Percentiles rank a stretch among this genome's conserved stretches.
These are phyloP conservation scores for Leucocoprinus sp. DNA, from an alignment of 768 basidiomycete genomes.

Conservation along the genomic window DNA sequence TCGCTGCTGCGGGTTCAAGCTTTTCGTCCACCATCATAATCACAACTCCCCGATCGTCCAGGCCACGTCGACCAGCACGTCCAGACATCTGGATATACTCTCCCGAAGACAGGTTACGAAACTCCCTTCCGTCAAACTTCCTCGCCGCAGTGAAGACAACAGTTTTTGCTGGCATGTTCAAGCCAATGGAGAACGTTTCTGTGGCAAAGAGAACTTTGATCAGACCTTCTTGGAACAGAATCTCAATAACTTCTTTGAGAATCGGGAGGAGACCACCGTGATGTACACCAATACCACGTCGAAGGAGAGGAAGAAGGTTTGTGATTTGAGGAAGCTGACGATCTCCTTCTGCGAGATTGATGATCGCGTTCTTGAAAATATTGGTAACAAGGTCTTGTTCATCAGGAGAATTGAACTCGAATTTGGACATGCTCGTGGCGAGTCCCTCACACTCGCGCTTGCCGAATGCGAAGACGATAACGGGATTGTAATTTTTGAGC, in stretches of 20 bases:
- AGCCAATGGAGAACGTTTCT: conserved; percentile 94
- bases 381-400: conserved; percentile 81
- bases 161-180: conserved; percentile 99
- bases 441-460: conserved; percentile 96
- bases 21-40: conserved; percentile 99
- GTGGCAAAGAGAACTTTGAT: conserved; percentile 99
- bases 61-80: conserved; percentile 90
- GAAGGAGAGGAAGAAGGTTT: conserved; percentile 85
- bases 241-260: conserved; percentile 97
- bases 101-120: conserved; percentile 85
- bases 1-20: conserved; percentile 85
- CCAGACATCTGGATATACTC: conserved; percentile 99
- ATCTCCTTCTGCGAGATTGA: conserved; percentile 81
- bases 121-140: conserved; percentile 95
- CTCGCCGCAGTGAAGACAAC: conserved; percentile 94
- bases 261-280: conserved; percentile 97
- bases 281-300: conserved; percentile 95
- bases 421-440: conserved; percentile 87
- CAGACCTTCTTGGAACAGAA: conserved; percentile 95
- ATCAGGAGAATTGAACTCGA: conserved; percentile 89
- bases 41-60: conserved; percentile 98
- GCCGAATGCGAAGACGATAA: conserved; percentile 97
- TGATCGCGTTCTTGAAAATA: conserved; percentile 94
- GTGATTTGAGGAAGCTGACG: conserved; percentile 87
- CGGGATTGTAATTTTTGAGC: conserved; percentile 94